phyloP scores from a whole-genome alignment of 306 rosid species.

The Acacia melanoxylon region DNA sequence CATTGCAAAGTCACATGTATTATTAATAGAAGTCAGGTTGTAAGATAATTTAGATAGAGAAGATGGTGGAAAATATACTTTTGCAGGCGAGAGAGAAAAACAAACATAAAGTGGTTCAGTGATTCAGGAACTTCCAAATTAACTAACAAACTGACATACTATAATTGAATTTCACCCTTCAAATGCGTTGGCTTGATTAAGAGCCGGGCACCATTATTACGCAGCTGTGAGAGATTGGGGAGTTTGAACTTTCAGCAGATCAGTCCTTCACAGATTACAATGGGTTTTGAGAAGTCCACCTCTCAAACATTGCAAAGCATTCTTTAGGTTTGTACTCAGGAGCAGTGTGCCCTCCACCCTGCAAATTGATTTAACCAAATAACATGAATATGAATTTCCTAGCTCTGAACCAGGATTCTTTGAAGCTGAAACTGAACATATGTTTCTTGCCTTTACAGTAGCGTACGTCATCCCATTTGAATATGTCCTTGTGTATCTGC shows the following conservation, averaged over 20 bases:
- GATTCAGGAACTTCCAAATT: not conserved
- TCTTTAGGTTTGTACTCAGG: conserved; percentile 37
- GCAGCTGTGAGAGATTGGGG: not conserved
- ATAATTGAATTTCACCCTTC: not conserved
- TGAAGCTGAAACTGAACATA: not conserved
- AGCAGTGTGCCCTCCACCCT: conserved; percentile 57
- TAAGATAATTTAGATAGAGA: too few species aligned
- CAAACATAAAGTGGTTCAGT: too few species aligned
- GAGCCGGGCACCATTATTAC: not conserved
- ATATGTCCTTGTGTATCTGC: conserved; percentile 44
- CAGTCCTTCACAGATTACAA: conserved; percentile 2
- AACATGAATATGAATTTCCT: not conserved
- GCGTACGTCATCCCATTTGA: conserved; percentile 49
- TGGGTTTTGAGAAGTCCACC: conserved; percentile 37
- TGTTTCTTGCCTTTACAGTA: conserved; percentile 43
- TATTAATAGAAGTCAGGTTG: too few species aligned
- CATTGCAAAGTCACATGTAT: too few species aligned
- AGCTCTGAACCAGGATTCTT: not conserved
- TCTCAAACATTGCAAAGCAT: conserved; percentile 36
- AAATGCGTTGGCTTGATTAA: not conserved
- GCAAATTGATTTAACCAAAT: not conserved
- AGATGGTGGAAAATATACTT: not conserved
- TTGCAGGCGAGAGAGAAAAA: not conserved
- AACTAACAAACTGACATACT: not conserved
- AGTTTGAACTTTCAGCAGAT: not conserved